Evolutionary conservation across 2,329 filamentous ascomycete species (phyloP).

Genomic region (Sclerotinia nivalis): DNA sequence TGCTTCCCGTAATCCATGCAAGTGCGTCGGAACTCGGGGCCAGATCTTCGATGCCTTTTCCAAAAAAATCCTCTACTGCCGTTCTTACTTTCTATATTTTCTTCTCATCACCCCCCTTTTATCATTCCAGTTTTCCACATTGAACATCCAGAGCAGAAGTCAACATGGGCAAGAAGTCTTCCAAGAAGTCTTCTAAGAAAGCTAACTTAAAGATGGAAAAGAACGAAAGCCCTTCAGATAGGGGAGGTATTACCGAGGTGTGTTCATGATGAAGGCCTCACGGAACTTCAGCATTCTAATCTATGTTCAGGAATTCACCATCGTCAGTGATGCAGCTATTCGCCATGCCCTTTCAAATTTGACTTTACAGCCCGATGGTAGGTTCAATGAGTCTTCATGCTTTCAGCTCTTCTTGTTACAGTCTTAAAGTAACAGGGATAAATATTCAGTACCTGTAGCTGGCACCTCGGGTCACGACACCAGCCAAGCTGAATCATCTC

Average conservation of each 20-base stretch:
- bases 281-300: not conserved
- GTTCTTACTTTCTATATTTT: not conserved
- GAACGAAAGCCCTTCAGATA: not conserved
- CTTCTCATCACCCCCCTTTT: not conserved
- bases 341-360: not conserved
- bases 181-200: not conserved
- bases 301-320: not conserved
- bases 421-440: not conserved
- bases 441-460: not conserved
- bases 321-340: not conserved
- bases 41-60: not conserved
- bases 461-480: not conserved
- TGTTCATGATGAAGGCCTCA: not conserved
- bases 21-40: too few species aligned
- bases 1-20: too few species aligned
- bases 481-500: not conserved
- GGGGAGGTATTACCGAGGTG: not conserved
- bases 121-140: too few species aligned
- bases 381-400: not conserved
- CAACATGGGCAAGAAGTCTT: not conserved
- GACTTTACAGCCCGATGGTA: not conserved
- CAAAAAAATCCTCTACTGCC: too few species aligned
- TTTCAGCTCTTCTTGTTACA: too few species aligned
- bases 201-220: too few species aligned
- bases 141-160: not conserved